A percentile compares a stretch with the other conserved stretches of the same genome.
Evolutionary conservation across 345 rosid species (phyloP).

Genomic region (Brassica rapa): DNA sequence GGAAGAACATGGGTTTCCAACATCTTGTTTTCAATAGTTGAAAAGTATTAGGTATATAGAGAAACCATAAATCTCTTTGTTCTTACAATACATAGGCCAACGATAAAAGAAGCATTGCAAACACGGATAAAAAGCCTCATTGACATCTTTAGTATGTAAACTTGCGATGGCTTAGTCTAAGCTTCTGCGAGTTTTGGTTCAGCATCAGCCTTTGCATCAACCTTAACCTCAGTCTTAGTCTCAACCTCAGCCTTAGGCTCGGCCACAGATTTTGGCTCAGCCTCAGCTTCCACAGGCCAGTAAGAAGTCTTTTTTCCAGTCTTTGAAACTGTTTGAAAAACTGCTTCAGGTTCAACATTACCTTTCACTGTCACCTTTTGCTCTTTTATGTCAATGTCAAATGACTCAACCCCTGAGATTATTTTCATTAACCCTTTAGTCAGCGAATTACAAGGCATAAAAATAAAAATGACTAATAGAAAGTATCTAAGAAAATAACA

Average conservation of each 20-base stretch:
- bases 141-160: constrained; percentile 21
- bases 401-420: constrained; percentile 74
- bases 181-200: constrained; percentile 29
- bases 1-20: constrained; percentile 32
- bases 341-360: constrained; percentile 79
- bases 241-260: constrained; percentile 15
- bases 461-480: not conserved
- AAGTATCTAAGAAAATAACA: not conserved
- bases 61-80: constrained; percentile 3
- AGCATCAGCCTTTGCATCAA: constrained; percentile 32
- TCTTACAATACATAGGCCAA: constrained; percentile 13
- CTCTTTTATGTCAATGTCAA: constrained; percentile 72
- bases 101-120: constrained; percentile 9
- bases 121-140: not conserved
- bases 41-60: constrained; percentile 17
- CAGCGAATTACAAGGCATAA: not conserved
- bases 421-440: not conserved
- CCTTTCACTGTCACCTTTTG: constrained; percentile 95
- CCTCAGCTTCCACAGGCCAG: constrained; percentile 68
- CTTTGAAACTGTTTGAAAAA: constrained; percentile 82
- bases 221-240: constrained; percentile 23
- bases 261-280: constrained; percentile 1
- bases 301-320: constrained; percentile 84
- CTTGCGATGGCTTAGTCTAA: constrained; percentile 33
- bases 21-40: constrained; percentile 18